phyloP scores from a whole-genome alignment of 73 alveolate species.

The Paramecium pentaurelia region DNA sequence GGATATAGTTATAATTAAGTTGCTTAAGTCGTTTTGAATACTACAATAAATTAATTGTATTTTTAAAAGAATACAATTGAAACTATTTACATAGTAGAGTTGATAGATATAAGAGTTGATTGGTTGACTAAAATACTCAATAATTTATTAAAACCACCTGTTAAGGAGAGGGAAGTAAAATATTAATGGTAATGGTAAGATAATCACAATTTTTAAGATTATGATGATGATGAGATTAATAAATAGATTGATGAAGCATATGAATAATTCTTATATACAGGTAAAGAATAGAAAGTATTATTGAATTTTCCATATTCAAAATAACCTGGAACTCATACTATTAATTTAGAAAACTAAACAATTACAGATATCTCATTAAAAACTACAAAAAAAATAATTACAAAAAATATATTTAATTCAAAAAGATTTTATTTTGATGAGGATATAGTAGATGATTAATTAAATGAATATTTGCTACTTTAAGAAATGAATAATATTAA shows the following conservation, averaged over 20 bases:
- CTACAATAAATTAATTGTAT: not conserved
- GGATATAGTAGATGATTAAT: not conserved
- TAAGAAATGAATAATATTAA: not conserved
- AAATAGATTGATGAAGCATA: conserved; percentile 33
- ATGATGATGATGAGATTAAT: conserved; percentile 18
- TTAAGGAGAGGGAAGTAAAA: not conserved
- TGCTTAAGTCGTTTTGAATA: not conserved
- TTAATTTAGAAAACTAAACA: not conserved
- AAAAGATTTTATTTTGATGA: not conserved
- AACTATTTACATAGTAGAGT: not conserved
- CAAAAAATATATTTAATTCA: not conserved
- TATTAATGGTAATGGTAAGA: conserved; percentile 44
- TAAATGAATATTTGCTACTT: not conserved
- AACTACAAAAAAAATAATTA: not conserved
- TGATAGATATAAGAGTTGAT: not conserved
- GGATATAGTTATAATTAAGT: not conserved
- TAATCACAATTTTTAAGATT: not conserved
- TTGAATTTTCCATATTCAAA: conserved; percentile 9
- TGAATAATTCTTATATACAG: not conserved
- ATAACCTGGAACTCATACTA: conserved; percentile 18
- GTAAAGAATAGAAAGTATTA: not conserved
- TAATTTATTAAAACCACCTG: not conserved
- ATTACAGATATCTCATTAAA: not conserved
- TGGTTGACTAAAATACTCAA: not conserved
- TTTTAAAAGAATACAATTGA: not conserved